Base-by-base conservation (phyloP, 176 grass and related monocot genomes). In the Guadua angustifolia region DNA sequence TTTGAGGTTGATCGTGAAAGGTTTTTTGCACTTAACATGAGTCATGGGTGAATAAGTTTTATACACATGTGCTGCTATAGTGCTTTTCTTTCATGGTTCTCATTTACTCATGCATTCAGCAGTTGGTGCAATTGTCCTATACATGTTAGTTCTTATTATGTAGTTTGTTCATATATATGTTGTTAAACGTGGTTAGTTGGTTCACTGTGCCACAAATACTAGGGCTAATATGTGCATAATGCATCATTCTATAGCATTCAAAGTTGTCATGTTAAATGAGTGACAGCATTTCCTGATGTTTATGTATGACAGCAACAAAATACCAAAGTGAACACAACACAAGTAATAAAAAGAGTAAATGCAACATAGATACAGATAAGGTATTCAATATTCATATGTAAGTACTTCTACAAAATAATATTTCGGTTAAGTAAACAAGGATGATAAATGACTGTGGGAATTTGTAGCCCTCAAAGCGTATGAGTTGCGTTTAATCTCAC, bases 291-390 rank as follows among this genome's bases (percentile, higher is more conserved):
- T 63, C 15, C 4, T 12, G 3, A 72, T 73, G 15, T 12, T 9
- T 64, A 11, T 21, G 8, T 79, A 46, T 3, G 19, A 43, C 8
- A 78, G 22, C 42, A 46, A 22, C 58, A 63, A 15, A 77, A 72
- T 44, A 77, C 25, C 13, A 17, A 76, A 77, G 74, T 77, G 40
- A 78, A 62, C 15, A 15, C 47, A 73, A 32, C 44, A 24, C 14
- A 29, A 3, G 13, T 9, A 43, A 43, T 43, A 43, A 9, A 43
- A 18, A 11, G 4, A 53, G 43, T 49, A 33, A 36, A 74, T 21
- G 24, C 26, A 59, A n/a, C n/a, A 59, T 11, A 24, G 56, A 59
- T 59, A 59, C 56, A 10, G n/a, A n/a, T n/a, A 59, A 59, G n/a
- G 56, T 24, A 11, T 43, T 43, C 42, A 59, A 59, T 59, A 59